phyloP scores from a whole-genome alignment of 164 flowering plant species.

The Magnolia kwangsiensis region DNA sequence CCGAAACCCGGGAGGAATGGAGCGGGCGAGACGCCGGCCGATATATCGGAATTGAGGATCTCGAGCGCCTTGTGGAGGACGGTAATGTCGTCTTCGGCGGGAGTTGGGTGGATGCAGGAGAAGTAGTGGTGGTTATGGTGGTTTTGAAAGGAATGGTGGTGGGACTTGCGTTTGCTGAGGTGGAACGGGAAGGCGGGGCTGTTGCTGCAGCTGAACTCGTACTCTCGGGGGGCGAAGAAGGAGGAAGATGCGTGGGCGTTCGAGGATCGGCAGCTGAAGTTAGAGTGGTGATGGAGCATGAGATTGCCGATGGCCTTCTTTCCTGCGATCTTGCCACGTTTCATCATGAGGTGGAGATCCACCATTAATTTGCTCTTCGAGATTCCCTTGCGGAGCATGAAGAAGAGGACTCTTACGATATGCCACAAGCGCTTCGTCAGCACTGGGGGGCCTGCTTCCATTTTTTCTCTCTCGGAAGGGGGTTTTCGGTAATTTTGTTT shows the following conservation, averaged over 20 bases:
- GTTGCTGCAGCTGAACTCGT: constrained; percentile 91
- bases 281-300: constrained; percentile 44
- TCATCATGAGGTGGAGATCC: constrained; percentile 37
- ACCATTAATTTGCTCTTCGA: constrained; percentile 34
- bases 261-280: constrained; percentile 43
- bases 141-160: constrained; percentile 12
- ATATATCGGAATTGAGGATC: constrained; percentile 34
- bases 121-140: constrained; percentile 17
- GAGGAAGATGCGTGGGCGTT: constrained; percentile 28
- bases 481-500: neutral
- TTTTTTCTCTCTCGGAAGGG: neutral
- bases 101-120: neutral
- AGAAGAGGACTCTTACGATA: constrained; percentile 28
- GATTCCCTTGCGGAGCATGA: constrained; percentile 44
- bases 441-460: constrained; percentile 24
- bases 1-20: constrained; percentile 44
- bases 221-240: constrained; percentile 50
- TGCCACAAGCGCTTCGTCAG: constrained; percentile 34
- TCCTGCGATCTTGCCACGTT: constrained; percentile 57
- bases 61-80: constrained; percentile 49
- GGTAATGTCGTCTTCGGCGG: constrained; percentile 27
- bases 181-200: constrained; percentile 46
- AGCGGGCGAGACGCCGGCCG: constrained; percentile 31
- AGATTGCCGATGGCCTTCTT: constrained; percentile 53
- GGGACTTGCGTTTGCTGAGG: constrained; percentile 17